Evolutionary conservation across 352 stramenopile species (phyloP), one percentile per base, ranked within the genome.

Genomic region (Globisporangium recalcitrans): DNA sequence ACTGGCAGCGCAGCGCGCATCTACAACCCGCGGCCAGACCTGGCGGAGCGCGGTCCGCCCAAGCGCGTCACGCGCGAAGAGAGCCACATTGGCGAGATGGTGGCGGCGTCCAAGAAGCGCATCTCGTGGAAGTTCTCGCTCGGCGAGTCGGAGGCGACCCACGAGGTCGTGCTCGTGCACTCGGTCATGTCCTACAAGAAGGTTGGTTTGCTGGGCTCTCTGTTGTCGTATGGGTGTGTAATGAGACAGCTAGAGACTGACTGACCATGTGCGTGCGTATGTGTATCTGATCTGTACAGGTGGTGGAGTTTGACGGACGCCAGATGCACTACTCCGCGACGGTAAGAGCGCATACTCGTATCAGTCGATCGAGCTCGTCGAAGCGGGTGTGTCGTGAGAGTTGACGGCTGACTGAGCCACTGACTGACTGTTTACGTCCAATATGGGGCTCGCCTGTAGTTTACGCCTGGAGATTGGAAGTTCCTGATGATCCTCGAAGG

Each of bases 161-260:
- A 95, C 63, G 81, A 91, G 58, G 79, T 93, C 40, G 75, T 88
- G 64, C 69, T 95, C 42, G 64, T 85, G 55, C 85, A 95, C 72
- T 95, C 85, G 21, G 74, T 90, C 58, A 88, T 95, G 77, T 88
- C 78, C 42, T 89, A 91, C 69, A 95, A 95, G 72, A 95, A 95
- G 73, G 77, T 52, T 19, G 16, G 26, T 31, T 10, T 59, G 24
- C 2, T 22, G 13, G 13, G 14, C 49, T 34, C 16, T 40, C 16
- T 38, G 24, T 13, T 24, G 51, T 16, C 10, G 22, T 58, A 6
- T 29, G n/a, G 7, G n/a, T 4, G 29, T 2, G 7, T 7, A 44
- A 7, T 58, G 27, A 8, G 31, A 47, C n/a, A 26, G 49, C 31
- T 49, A 7, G 10, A 49, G 19, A 27, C 38, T 52, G 38, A 52